phyloP scores from a whole-genome alignment of 257 asterid species.

The Jaltomata sinuosa region DNA sequence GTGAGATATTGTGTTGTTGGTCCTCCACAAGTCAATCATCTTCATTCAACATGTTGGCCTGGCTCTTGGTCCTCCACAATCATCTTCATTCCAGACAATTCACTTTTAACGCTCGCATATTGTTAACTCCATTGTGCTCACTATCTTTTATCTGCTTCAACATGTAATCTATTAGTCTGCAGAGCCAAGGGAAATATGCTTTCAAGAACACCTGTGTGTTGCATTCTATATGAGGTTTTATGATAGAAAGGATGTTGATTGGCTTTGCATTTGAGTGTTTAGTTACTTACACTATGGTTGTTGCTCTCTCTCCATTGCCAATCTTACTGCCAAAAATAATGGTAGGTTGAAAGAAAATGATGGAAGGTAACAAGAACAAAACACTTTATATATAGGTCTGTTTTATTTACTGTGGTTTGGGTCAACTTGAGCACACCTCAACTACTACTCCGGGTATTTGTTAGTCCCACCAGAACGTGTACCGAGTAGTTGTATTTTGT shows the following conservation, averaged over 20 bases:
- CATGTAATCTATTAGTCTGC: neutral
- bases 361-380: too few species aligned
- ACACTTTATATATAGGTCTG: too few species aligned
- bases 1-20: too few species aligned
- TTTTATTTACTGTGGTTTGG: too few species aligned
- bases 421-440: too few species aligned
- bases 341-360: too few species aligned
- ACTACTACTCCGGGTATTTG: too few species aligned
- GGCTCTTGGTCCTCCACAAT: constrained; percentile 71
- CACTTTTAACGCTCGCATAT: constrained; percentile 9
- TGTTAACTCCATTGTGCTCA: neutral
- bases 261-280: neutral
- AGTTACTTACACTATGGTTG: neutral
- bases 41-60: constrained; percentile 51
- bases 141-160: neutral
- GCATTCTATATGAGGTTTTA: neutral
- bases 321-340: neutral
- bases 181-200: neutral
- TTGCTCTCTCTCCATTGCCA: neutral
- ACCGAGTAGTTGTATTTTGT: too few species aligned
- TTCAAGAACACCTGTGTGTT: neutral
- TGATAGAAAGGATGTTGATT: neutral
- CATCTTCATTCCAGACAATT: constrained; percentile 39
- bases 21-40: too few species aligned
- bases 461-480: too few species aligned